Evolutionary conservation across 2,329 filamentous ascomycete genomes (phyloP), one percentile per base, ranked within the genome.

Genomic region (Alternaria hordeiaustralica): DNA sequence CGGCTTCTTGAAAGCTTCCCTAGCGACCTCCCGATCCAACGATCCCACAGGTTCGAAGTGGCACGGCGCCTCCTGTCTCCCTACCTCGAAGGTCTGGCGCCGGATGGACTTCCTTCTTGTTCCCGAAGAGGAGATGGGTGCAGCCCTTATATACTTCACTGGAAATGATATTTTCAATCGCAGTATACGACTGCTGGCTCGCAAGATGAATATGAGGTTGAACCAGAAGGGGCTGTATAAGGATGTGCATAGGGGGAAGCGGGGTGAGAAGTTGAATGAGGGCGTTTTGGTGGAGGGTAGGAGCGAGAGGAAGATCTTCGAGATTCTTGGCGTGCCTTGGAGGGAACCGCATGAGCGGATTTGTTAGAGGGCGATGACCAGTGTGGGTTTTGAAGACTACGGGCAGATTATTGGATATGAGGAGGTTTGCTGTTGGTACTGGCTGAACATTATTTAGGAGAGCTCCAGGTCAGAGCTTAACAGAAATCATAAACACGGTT

Each of bases 121-220:
- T 1, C 94, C 94, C 0, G 89, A 89, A 69, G 84, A 87, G 2
- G 90, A 97, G 78, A 85, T 93, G 55, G 95, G 95, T 1, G 94
- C 92, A 0, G 94, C 94, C 0, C 78, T 97, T 65, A 87, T 97
- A n/a, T 97, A 97, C 76, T 98, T 97, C 75, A 97, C 95, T 0
- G 95, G 95, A 1, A 96, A 97, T 70, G 94, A 97, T 76, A 91
- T 97, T 33, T 97, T 97, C 82, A 97, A 97, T 78, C 85, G 94
- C 15, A 96, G 92, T 74, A 87, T 97, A 78, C 84, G 95, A 67
- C 81, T 96, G 15, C 79, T 97, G 67, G 93, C 94, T 13, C 88
- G 89, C 43, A 93, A 89, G 80, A 96, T 92, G 80, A 88, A 89
- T 0, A 94, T 96, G 92, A 83, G 92, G 55, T 77, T 98, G 58